A percentile compares a stretch with the other conserved stretches of the same genome.
Conservation (phyloP, 768 basidiomycete species). For the Lactarius pseudohatsudake region DNA sequence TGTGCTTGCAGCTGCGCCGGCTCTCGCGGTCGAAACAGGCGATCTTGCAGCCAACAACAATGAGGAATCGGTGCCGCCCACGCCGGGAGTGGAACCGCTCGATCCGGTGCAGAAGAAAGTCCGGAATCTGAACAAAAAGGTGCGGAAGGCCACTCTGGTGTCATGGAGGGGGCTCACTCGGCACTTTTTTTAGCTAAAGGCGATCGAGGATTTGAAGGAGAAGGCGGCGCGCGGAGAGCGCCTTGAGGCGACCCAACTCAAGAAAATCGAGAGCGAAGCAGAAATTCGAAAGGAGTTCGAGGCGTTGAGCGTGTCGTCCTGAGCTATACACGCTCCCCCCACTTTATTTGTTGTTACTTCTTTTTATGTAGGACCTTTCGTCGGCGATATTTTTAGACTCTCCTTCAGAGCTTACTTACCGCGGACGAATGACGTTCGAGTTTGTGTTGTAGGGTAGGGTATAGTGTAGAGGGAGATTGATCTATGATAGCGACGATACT, state of each 20-base stretch:
- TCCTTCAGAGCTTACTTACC: neutral
- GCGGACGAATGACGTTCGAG: neutral
- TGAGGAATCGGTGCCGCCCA: conserved; percentile 45
- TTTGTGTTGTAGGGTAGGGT: neutral
- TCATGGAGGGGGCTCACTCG: neutral
- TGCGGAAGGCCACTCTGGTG: conserved; percentile 35
- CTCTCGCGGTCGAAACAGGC: conserved; percentile 36
- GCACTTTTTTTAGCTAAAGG: conserved; percentile 67
- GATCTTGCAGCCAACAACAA: conserved; percentile 15
- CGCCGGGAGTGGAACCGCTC: conserved; percentile 57
- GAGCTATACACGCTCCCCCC: neutral
- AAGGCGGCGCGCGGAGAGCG: conserved; percentile 87
- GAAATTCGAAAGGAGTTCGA: conserved; percentile 82
- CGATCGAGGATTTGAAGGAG: conserved; percentile 97
- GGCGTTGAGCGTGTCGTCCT: conserved; percentile 30
- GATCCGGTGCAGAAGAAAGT: conserved; percentile 91
- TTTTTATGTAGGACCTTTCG: neutral
- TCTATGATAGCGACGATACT: neutral
- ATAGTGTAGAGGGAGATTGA: neutral
- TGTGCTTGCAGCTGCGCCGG: conserved; percentile 34
- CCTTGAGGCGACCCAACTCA: conserved; percentile 91
- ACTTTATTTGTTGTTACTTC: neutral
- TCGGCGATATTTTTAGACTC: neutral
- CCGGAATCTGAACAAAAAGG: conserved; percentile 95
- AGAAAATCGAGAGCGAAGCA: conserved; percentile 92